phyloP scores from a whole-genome alignment of 73 alveolate genomes.

The Effrenium voratum region DNA sequence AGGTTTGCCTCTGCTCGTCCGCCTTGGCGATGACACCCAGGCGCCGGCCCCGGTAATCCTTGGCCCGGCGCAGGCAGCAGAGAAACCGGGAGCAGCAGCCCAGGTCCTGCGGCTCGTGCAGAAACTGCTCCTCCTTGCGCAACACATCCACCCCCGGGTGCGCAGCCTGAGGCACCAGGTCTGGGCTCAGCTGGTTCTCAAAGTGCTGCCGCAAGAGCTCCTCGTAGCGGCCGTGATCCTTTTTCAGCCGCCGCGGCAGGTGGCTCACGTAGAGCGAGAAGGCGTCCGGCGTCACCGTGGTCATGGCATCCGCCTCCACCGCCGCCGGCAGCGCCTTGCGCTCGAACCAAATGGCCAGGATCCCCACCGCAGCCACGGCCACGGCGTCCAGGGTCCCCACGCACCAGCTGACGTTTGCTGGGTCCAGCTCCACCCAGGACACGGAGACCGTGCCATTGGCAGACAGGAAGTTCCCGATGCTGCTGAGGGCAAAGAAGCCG shows the following conservation, averaged over 20 bases:
- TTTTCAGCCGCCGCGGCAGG: not conserved
- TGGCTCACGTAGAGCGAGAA: constrained; percentile 8
- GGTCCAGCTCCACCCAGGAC: not conserved
- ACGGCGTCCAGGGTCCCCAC: constrained; percentile 51
- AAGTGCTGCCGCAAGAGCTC: constrained; percentile 35
- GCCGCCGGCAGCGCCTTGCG: constrained; percentile 32
- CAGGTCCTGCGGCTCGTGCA: not conserved
- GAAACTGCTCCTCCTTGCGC: constrained; percentile 10
- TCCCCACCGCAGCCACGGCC: constrained; percentile 1
- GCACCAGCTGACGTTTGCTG: not conserved
- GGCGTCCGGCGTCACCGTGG: constrained; percentile 77
- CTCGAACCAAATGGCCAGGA: constrained; percentile 45
- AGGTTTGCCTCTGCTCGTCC: not conserved
- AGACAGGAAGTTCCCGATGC: constrained; percentile 42
- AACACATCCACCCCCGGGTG: constrained; percentile 24
- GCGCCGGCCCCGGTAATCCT: constrained; percentile 38
- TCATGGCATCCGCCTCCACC: constrained; percentile 1
- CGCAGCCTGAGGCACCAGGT: constrained; percentile 1
- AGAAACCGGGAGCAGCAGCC: not conserved
- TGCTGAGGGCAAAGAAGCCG: constrained; percentile 7
- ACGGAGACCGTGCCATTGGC: not conserved
- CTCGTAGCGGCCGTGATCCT: constrained; percentile 9
- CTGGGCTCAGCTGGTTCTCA: constrained; percentile 34
- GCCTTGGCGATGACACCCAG: not conserved
- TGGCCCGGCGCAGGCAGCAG: not conserved